These are phyloP conservation scores for Articulospora tetracladia DNA, from an alignment of 495 filamentous ascomycete species.

Conservation along the genomic window DNA sequence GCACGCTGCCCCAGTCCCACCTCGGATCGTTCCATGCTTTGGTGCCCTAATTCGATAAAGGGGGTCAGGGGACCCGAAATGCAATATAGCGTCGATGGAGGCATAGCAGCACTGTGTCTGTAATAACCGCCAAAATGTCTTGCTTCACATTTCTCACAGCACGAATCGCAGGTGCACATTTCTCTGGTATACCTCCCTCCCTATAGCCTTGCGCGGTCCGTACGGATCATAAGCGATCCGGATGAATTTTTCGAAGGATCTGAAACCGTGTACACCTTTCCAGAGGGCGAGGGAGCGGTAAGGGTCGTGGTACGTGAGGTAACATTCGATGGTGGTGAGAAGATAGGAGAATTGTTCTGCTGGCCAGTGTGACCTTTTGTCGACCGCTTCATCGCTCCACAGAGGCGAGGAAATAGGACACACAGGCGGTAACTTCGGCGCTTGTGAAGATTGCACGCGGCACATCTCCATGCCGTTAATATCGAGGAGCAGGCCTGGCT, in stretches of 20 bases:
- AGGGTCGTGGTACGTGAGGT: not conserved
- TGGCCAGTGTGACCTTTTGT: not conserved
- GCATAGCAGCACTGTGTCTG: not conserved
- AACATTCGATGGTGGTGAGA: not conserved
- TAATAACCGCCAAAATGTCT: not conserved
- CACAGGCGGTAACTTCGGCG: slow-evolving; percentile 3
- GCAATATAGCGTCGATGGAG: not conserved
- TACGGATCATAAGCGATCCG: not conserved
- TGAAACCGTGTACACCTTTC: too few relatives aligned
- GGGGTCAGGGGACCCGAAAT: not conserved
- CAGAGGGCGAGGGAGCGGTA: not conserved
- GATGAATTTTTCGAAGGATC: not conserved
- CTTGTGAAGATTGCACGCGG: not conserved
- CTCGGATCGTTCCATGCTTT: not conserved
- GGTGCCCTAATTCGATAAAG: not conserved
- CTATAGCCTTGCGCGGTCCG: not conserved
- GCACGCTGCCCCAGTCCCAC: not conserved
- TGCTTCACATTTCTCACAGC: too few relatives aligned
- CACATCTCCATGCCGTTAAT: not conserved
- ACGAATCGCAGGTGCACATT: not conserved
- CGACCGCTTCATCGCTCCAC: slow-evolving; percentile 2
- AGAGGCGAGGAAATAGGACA: not conserved
- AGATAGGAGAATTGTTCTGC: not conserved
- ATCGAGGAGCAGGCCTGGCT: not conserved
- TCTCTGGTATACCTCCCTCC: too few relatives aligned